Evolutionary conservation across 345 rosid genomes (phyloP), one percentile per base, ranked within the genome.

Genomic region (Populus davidiana): DNA sequence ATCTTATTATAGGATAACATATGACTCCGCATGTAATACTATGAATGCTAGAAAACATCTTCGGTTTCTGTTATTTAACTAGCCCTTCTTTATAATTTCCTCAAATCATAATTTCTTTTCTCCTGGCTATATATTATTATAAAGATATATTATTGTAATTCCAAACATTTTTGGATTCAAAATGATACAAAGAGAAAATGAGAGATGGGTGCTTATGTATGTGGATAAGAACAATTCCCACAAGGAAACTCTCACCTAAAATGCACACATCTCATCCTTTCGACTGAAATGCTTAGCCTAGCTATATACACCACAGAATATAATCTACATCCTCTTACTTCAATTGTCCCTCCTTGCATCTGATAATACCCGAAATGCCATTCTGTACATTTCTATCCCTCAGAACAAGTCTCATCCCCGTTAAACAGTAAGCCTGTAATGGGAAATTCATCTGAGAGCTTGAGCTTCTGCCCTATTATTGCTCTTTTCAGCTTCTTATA

Each of bases 221-320:
- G 86, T 85, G 88, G 88, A 74, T 71, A 67, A 73, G 80, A 86
- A 84, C 75, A 68, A 70, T 31, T 74, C 65, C 76, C 79, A 83
- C 79, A 70, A 75, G 84, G 82, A 62, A 72, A 72, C 44, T 41
- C 44, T 83, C 59, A 77, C 88, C 84, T 80, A 76, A 47, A 81
- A 61, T 39, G 75, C 80, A 77, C 11, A 67, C 18, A 74, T 79
- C 85, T 80, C 81, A 84, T 83, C 86, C 70, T 41, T 64, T 78
- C 76, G 21, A 23, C 50, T 47, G 50, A 47, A 47, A 47, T 47
- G 16, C 50, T 47, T 47, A 31, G 25, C 27, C 70, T 43, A 49
- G 16, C 78, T 84, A 27, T 27, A 27, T 27, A 67, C 77, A 67
- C 92, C 89, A 84, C 85, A 83, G 78, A 77, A 73, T 62, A 35